Conservation (phyloP, 345 rosid genomes). For the Citrus medica region DNA sequence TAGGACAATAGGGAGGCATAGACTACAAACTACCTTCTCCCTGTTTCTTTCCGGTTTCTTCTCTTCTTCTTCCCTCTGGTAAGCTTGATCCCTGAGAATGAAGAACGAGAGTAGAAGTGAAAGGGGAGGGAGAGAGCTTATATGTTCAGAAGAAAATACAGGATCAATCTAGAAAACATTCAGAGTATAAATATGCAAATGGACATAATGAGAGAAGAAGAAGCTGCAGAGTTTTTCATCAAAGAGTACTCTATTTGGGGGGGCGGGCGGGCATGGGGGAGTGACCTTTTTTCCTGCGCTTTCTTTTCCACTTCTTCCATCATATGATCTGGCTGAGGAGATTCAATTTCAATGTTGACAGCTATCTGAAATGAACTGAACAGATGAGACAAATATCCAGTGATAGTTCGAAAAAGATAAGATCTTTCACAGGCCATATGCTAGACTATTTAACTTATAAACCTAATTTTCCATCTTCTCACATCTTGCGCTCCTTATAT, state of each 20-base stretch:
- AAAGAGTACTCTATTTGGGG: background rate
- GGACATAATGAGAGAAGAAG: background rate
- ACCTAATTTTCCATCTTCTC: background rate
- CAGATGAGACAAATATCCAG: constrained; percentile 5
- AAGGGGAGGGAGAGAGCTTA: background rate
- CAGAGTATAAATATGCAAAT: background rate
- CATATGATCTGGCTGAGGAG: constrained; percentile 37
- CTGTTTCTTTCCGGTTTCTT: constrained; percentile 43
- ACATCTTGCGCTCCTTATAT: background rate
- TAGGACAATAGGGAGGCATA: background rate
- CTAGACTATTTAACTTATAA: background rate
- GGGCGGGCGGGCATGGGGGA: no score
- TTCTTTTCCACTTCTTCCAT: constrained; percentile 47
- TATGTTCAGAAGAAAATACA: background rate
- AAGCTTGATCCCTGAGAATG: constrained; percentile 46
- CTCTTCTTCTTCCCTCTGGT: constrained; percentile 43
- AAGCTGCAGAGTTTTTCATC: background rate
- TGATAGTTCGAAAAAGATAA: constrained; percentile 5
- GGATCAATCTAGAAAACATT: background rate
- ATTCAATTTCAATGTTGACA: constrained; percentile 60
- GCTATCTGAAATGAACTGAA: constrained; percentile 45
- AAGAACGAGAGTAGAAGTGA: constrained; percentile 4
- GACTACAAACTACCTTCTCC: constrained; percentile 52
- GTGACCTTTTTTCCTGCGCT: constrained; percentile 54
- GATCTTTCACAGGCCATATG: background rate